Base-by-base conservation (phyloP, 2,329 filamentous ascomycete species). In the Ilyonectria destructans region DNA sequence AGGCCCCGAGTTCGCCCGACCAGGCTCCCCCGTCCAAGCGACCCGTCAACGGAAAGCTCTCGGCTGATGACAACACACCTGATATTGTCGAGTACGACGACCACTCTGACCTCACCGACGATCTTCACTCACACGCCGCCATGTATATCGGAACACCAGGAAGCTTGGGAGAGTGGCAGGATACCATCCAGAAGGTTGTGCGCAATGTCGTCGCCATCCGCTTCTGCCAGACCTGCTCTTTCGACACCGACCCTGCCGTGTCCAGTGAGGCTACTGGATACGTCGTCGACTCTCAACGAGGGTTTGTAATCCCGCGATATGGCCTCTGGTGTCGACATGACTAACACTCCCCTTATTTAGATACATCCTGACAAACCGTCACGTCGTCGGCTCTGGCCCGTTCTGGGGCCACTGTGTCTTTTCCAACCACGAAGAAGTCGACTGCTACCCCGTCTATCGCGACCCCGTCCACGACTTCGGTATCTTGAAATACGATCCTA, bases 351-450 rank as follows among this genome's bases (percentile, higher is more conserved):
- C 26, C 2, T 17, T 3, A 35, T 58, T 54, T 70, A 88, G 87
- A 75, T 95, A 95, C 79, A 96, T 96, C 75, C 82, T 96, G 80
- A 96, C 93, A 12, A 96, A 96, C 80, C 89, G 93, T 67, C 96
- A 99, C 84, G 96, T 99, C 35, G 96, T 98, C 48, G 95, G 96
- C 71, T 89, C 96, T 1, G 96, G 96, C 1, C 96, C 96, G 1
- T 99, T 99, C 82, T 98, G 96, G 92, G 96, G 96, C 55, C 98
- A 97, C 83, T 95, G 93, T 80, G 95, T 99, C 74, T 99, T 99
- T 80, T 97, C 99, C 81, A 99, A 99, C 80, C 96, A 99, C 82
- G 96, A 99, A 74, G 88, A 97, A 85, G 96, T 96, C 75, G 96
- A 99, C 80, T 96, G 97, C 55, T 94, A 95, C 78, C 96, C 96